Conservation (phyloP, 495 filamentous ascomycete genomes). For the Penicillium goetzii region DNA sequence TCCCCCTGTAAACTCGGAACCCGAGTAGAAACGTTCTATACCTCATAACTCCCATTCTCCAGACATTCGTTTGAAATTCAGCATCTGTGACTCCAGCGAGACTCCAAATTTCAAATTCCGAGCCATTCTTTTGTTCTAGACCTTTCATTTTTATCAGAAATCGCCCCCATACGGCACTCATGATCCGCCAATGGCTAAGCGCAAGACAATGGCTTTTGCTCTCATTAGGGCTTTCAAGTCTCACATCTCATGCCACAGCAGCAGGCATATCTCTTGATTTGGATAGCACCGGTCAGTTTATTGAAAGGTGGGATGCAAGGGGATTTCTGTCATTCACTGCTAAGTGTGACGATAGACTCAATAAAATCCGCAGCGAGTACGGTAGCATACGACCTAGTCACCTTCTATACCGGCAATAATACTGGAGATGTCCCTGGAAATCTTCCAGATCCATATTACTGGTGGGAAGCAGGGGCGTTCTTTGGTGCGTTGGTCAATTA, state of each 20-base stretch:
- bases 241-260: neutral
- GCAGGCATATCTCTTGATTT: constrained; percentile 13
- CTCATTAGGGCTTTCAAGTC: constrained; percentile 5
- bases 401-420: constrained; percentile 72
- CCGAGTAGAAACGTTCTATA: neutral
- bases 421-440: constrained; percentile 74
- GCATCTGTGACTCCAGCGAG: neutral
- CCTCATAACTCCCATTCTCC: neutral
- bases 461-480: constrained; percentile 82
- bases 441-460: constrained; percentile 76
- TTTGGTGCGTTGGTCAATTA: constrained; percentile 81
- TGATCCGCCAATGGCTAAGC: neutral
- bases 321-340: too few species aligned
- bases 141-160: neutral
- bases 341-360: constrained; percentile 36
- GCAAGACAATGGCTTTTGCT: constrained; percentile 7
- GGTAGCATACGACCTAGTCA: constrained; percentile 46
- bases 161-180: neutral
- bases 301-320: neutral
- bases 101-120: neutral
- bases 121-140: neutral
- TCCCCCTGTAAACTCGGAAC: neutral
- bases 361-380: constrained; percentile 49
- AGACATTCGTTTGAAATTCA: neutral
- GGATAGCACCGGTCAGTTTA: constrained; percentile 12